Percentiles rank a stretch among this genome's conserved stretches.
phyloP scores from a whole-genome alignment of 495 filamentous ascomycete genomes.

The Trichoderma virens region DNA sequence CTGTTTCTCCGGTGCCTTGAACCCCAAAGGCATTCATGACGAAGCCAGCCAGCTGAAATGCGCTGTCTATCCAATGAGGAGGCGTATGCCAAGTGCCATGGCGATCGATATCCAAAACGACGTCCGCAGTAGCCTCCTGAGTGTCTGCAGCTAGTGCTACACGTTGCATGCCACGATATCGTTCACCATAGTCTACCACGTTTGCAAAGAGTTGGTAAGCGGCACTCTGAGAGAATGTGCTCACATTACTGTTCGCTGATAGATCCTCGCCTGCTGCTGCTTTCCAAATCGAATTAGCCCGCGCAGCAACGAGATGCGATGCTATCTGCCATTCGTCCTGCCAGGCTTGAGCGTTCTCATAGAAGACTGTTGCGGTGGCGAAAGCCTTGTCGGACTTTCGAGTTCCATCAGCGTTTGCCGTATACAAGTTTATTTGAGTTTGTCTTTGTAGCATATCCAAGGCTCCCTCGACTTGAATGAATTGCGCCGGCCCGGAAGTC shows the following conservation, averaged over 20 bases:
- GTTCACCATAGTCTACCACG: slow-evolving; percentile 49
- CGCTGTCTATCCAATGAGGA: neutral
- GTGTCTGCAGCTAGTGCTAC: slow-evolving; percentile 46
- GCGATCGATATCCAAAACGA: slow-evolving; percentile 12
- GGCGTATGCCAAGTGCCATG: neutral
- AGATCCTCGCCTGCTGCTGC: neutral
- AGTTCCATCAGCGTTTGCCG: neutral
- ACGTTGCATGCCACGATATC: slow-evolving; percentile 54
- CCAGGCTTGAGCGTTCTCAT: neutral
- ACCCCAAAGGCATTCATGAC: neutral
- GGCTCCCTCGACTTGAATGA: neutral
- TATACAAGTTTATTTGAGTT: neutral
- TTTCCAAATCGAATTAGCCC: neutral
- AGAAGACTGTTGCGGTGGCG: neutral
- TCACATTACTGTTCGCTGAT: neutral
- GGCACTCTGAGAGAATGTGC: slow-evolving; percentile 26
- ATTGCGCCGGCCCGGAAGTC: neutral
- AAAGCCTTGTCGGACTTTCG: neutral
- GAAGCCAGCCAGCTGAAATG: neutral
- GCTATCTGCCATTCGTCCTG: neutral
- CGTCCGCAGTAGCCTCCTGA: slow-evolving; percentile 34
- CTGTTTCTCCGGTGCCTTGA: neutral
- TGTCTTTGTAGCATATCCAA: neutral
- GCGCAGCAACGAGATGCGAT: neutral
- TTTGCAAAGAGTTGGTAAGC: slow-evolving; percentile 54